These are phyloP conservation scores for Macrotyloma uniflorum DNA, from an alignment of 306 rosid species.

Conservation along the genomic window DNA sequence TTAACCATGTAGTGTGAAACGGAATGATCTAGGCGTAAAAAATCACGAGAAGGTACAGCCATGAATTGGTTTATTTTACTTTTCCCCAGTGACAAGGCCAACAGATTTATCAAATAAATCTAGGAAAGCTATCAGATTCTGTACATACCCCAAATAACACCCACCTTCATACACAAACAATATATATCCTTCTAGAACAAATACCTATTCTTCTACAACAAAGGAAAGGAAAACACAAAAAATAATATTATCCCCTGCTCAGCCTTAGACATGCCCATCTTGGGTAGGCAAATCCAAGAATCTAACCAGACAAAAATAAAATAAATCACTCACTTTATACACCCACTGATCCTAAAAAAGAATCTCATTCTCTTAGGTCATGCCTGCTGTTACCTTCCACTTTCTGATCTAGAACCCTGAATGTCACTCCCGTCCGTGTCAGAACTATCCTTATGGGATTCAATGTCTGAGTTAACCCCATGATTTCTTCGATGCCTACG, in stretches of 20 bases:
- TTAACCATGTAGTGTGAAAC: not conserved
- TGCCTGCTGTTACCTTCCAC: constrained; percentile 50
- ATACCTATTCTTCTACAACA: constrained; percentile 59
- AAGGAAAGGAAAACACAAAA: constrained; percentile 18
- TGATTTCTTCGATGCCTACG: constrained; percentile 66
- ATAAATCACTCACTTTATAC: constrained; percentile 46
- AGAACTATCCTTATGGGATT: constrained; percentile 66
- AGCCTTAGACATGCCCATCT: constrained; percentile 31
- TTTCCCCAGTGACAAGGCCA: constrained; percentile 1
- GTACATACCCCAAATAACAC: constrained; percentile 52
- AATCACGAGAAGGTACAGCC: not conserved
- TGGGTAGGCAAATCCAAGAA: constrained; percentile 49
- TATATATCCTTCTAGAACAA: constrained; percentile 18
- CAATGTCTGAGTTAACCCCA: constrained; percentile 61
- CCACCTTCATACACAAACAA: constrained; percentile 55
- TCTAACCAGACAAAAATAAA: constrained; percentile 42
- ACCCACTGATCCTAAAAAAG: constrained; percentile 42
- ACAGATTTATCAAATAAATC: constrained; percentile 23
- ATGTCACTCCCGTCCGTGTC: constrained; percentile 70
- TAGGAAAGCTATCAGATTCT: constrained; percentile 33
- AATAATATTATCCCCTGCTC: not conserved
- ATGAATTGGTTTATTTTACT: constrained; percentile 16
- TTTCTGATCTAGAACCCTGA: constrained; percentile 56
- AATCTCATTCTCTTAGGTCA: constrained; percentile 41
- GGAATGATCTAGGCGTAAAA: not conserved